A percentile compares a stretch with the other conserved stretches of the same genome.
These are phyloP conservation scores for Nymphaea thermarum DNA, from an alignment of 164 flowering plant species.

Conservation along the genomic window DNA sequence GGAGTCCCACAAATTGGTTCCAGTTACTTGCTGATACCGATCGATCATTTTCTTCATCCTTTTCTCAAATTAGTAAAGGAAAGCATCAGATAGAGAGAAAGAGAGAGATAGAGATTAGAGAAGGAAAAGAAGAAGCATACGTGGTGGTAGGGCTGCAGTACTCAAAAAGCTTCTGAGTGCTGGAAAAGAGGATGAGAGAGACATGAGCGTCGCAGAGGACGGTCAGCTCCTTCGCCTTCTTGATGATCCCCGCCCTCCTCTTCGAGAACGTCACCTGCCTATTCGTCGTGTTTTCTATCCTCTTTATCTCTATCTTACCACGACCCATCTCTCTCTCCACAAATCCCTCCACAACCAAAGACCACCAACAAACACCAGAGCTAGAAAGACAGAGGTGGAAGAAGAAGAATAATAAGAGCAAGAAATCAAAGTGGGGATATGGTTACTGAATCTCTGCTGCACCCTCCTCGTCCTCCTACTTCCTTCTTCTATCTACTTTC, in stretches of 20 bases:
- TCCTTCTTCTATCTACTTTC: too few species aligned
- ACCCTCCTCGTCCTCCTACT: too few species aligned
- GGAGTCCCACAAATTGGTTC: constrained; percentile 44
- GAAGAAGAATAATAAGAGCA: neutral
- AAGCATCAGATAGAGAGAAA: neutral
- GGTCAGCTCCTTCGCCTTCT: constrained; percentile 60
- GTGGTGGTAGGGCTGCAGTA: constrained; percentile 36
- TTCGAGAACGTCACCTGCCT: constrained; percentile 70
- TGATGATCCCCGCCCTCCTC: constrained; percentile 54
- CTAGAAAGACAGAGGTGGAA: neutral
- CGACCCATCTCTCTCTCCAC: constrained; percentile 34
- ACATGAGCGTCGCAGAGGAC: constrained; percentile 67
- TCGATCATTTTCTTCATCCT: constrained; percentile 55
- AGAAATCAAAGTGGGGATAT: too few species aligned
- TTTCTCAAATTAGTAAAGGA: neutral
- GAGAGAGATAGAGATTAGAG: neutral
- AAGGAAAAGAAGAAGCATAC: constrained; percentile 15
- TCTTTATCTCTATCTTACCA: constrained; percentile 66
- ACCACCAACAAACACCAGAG: constrained; percentile 2
- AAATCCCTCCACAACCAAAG: neutral
- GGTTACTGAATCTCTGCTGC: too few species aligned
- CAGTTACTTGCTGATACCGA: constrained; percentile 36
- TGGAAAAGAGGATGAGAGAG: constrained; percentile 50
- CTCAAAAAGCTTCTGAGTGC: constrained; percentile 30
- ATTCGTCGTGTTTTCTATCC: constrained; percentile 51